Conservation (phyloP, 164 flowering plant genomes). For the Umbilicus rupestris region DNA sequence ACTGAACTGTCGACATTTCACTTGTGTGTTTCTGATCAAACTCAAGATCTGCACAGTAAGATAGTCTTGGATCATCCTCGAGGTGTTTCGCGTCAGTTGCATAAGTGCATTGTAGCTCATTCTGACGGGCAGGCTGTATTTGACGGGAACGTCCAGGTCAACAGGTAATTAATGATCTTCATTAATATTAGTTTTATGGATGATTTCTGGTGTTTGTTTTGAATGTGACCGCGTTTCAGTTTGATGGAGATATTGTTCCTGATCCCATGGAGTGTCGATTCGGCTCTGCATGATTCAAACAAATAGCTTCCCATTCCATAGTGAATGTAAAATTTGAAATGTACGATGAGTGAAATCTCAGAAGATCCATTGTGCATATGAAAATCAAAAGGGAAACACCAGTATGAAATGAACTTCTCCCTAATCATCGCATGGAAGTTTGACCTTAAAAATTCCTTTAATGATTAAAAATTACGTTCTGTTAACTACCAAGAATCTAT, state of each 20-base stretch:
- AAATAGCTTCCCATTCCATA: background rate
- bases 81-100: constrained; percentile 67
- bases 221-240: background rate
- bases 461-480: too few species aligned
- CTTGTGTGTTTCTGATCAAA: constrained; percentile 47
- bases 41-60: constrained; percentile 82
- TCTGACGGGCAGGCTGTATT: constrained; percentile 75
- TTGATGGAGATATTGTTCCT: background rate
- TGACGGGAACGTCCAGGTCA: constrained; percentile 81
- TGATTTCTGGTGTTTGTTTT: background rate
- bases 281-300: background rate
- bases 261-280: background rate
- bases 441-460: too few species aligned
- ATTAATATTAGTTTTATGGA: background rate
- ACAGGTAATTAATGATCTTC: constrained; percentile 42
- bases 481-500: too few species aligned
- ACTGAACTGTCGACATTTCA: constrained; percentile 77
- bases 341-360: too few species aligned
- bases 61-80: constrained; percentile 80
- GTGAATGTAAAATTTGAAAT: too few species aligned
- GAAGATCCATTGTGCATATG: too few species aligned
- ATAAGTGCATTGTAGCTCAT: constrained; percentile 88
- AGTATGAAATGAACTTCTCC: too few species aligned
- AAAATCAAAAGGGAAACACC: too few species aligned
- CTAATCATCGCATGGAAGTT: too few species aligned